These are phyloP conservation scores for Flaveria robusta DNA, from an alignment of 129 eudicot species.

Conservation along the genomic window DNA sequence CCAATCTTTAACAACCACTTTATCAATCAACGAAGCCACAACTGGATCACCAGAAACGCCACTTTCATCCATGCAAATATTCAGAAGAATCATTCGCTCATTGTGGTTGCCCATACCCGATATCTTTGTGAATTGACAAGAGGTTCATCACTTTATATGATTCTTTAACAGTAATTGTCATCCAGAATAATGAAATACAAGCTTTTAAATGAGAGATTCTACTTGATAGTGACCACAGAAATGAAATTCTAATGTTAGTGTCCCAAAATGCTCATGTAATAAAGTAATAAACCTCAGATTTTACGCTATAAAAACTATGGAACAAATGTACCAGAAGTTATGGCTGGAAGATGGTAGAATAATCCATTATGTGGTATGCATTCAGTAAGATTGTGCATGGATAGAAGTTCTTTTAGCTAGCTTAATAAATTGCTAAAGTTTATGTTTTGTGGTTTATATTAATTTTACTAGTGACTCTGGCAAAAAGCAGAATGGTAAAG, in stretches of 20 bases:
- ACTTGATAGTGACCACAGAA: conserved; percentile 27
- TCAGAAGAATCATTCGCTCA: conserved; percentile 31
- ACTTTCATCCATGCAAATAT: no score
- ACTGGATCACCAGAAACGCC: no score
- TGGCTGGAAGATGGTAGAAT: background rate
- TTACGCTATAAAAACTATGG: conserved; percentile 3
- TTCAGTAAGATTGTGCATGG: background rate
- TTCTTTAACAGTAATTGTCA: conserved; percentile 38
- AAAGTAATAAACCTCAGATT: background rate
- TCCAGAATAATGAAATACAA: conserved; percentile 29
- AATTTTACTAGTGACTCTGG: background rate
- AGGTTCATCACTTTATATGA: conserved; percentile 29
- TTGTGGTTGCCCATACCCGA: conserved; percentile 37
- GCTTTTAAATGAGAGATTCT: conserved; percentile 29
- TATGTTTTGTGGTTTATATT: background rate
- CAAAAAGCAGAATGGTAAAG: background rate
- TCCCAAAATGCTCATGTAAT: conserved; percentile 9
- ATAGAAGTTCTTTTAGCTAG: background rate
- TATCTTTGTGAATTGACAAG: conserved; percentile 42
- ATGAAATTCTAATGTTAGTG: conserved; percentile 5
- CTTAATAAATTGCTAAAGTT: conserved; percentile 17
- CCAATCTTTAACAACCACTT: no score
- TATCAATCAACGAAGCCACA: no score
- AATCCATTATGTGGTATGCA: conserved; percentile 9
- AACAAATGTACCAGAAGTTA: background rate